Base-by-base conservation (phyloP, 2,329 filamentous ascomycete genomes). In the Herpotrichia juniperi region DNA sequence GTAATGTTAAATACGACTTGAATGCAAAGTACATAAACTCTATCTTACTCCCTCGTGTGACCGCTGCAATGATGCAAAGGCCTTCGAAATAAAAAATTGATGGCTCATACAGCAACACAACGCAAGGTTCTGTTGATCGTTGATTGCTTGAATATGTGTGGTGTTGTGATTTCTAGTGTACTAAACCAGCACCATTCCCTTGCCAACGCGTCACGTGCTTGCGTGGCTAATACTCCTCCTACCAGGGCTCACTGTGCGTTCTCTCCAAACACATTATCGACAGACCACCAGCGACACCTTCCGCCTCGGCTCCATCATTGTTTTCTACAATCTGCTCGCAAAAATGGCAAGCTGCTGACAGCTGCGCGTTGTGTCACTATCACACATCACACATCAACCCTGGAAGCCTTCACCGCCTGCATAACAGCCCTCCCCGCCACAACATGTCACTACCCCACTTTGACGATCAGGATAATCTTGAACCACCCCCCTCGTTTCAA, bases 1-100 rank as follows among this genome's bases (percentile, higher is more conserved):
- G 42, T 49, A 54, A 50, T 50, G 51, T 47, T 46, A 30, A 54
- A 54, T 50, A 43, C 25, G 34, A 50, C 21, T 40, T 39, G 47
- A 44, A 28, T 31, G 16, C 37, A 44, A 25, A 11, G 22, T 25
- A 11, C 6, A n/a, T 28, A 28, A 28, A 28, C n/a, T n/a, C n/a
- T n/a, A n/a, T n/a, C n/a, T n/a, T n/a, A n/a, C n/a, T n/a, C n/a
- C n/a, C n/a, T n/a, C n/a, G n/a, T n/a, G n/a, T n/a, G n/a, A n/a
- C n/a, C n/a, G n/a, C n/a, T n/a, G n/a, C n/a, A n/a, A n/a, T n/a
- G n/a, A n/a, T n/a, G n/a, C n/a, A n/a, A n/a, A n/a, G n/a, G n/a
- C n/a, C n/a, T n/a, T n/a, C n/a, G n/a, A n/a, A n/a, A n/a, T n/a
- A n/a, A n/a, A n/a, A n/a, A n/a, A n/a, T n/a, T n/a, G n/a, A n/a